Evolutionary conservation across 2,329 filamentous ascomycete species (phyloP), one percentile per base, ranked within the genome.

Genomic region (Monilinia laxa): DNA sequence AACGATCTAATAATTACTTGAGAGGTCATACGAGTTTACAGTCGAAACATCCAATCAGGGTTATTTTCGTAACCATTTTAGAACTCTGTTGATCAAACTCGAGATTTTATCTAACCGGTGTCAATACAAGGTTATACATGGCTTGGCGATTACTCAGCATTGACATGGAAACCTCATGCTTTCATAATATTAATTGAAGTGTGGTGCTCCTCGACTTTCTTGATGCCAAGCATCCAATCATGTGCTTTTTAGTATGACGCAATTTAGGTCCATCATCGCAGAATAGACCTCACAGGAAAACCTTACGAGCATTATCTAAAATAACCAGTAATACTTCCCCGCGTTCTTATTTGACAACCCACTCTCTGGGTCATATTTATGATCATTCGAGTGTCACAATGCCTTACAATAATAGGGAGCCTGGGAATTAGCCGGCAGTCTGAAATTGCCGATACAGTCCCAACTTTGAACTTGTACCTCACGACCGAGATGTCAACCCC

Each of bases 191-290:
- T 12, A 38, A 38, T 40, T 40, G 40, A 14, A 16, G 12, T 42
- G 12, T 42, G 40, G 40, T 42, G 14, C 11, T 42, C 40, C 40
- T 42, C 40, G 14, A 42, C 40, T 42, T 4, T 16, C 12, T 42
- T n/a, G 18, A 47, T 60, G 42, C 14, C 28, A 51, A 60, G 28
- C 18, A 51, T 60, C 45, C 28, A 60, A 60, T 60, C 14, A 51
- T 38, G n/a, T 14, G 9, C 4, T 38, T 11, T 11, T 23, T 11
- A 38, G 7, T 23, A 60, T 60, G 12, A 60, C 57, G 57, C 45
- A 23, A 60, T 60, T 51, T 18, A 38, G 7, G n/a, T 7, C 20
- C 45, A 3, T 14, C 20, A 51, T 60, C 45, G n/a, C 57, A 60
- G 28, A 31, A 60, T 60, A 38, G 14, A 49, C 7, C 57, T 4